Conservation (phyloP, 208 protist genomes). For the Leishmania tropica region DNA sequence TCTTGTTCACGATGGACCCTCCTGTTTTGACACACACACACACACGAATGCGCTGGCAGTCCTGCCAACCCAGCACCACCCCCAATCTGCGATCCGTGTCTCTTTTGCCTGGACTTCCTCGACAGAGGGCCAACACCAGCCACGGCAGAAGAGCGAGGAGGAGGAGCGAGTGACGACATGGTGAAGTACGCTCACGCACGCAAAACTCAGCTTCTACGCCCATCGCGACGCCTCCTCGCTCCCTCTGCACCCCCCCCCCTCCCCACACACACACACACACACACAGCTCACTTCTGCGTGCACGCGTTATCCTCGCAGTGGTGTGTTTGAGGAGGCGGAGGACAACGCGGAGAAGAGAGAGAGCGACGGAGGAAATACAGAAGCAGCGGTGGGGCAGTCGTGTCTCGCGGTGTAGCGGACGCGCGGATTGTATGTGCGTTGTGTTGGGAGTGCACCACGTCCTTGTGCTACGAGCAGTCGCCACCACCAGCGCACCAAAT, state of each 20-base stretch:
- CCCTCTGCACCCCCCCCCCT: background rate
- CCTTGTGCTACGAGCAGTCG: no score
- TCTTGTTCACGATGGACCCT: background rate
- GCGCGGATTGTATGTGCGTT: background rate
- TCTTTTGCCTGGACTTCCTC: background rate
- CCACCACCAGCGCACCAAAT: no score
- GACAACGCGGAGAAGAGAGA: background rate
- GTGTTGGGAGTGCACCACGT: background rate
- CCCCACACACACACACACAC: background rate
- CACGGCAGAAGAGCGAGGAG: background rate
- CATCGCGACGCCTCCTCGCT: background rate
- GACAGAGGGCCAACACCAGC: background rate
- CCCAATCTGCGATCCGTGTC: background rate
- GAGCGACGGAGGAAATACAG: no score
- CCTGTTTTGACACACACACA: background rate
- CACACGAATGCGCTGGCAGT: background rate
- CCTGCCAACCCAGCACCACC: background rate
- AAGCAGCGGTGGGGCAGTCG: background rate
- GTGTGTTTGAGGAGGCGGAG: background rate
- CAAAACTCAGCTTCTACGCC: slow-evolving; percentile 1
- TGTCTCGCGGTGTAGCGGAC: background rate
- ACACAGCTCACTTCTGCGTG: background rate
- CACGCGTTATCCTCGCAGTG: background rate
- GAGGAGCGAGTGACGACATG: background rate
- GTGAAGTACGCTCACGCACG: background rate